Evolutionary conservation across 805 yeast species (phyloP), one percentile per base, ranked within the genome.

Genomic region (Candida oleophila): DNA sequence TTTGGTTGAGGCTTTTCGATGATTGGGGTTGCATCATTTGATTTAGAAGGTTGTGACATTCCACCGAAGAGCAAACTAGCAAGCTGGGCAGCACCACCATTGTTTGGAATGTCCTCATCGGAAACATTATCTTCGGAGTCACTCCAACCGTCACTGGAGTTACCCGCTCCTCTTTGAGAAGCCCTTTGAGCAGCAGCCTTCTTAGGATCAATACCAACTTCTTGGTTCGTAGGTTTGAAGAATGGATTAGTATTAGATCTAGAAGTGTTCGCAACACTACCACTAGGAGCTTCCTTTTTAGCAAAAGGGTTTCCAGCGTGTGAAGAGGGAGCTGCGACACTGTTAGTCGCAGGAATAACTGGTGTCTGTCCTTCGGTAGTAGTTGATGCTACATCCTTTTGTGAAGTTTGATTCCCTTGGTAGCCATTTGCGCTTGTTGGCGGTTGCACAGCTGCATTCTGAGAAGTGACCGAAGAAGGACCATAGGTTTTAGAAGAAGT

Each of bases 151-250:
- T 68, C 82, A 43, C 67, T 71, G 35, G 66, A 71, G 22, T 59
- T 65, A 7, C 67, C 66, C 37, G 68, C 56, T 3, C 84, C 84
- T 63, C 91, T 74, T 61, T 87, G 92, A 5, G 87, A 80, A 22
- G 78, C 81, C 64, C 94, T 74, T 63, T 86, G 91, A 2, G 83
- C 85, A 46, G 82, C 85, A 22, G 86, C 80, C 49, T 81, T 80
- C 50, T 73, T 73, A 0, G 78, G 68, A 57, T 84, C 88, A 52
- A 82, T 66, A 2, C 55, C 56, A 3, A 64, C 54, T 8, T 57
- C 67, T 5, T 53, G 47, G 3, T 49, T 28, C 8, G 52, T 47
- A 5, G 81, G 78, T 55, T 80, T 81, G 62, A 84, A 84, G 58
- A 84, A 84, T 43, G 89, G 87, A 50, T 77, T 78, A 43, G 76